A percentile compares a stretch with the other conserved stretches of the same genome.
phyloP scores from a whole-genome alignment of 768 basidiomycete genomes.

The Rhodotorula babjevae region DNA sequence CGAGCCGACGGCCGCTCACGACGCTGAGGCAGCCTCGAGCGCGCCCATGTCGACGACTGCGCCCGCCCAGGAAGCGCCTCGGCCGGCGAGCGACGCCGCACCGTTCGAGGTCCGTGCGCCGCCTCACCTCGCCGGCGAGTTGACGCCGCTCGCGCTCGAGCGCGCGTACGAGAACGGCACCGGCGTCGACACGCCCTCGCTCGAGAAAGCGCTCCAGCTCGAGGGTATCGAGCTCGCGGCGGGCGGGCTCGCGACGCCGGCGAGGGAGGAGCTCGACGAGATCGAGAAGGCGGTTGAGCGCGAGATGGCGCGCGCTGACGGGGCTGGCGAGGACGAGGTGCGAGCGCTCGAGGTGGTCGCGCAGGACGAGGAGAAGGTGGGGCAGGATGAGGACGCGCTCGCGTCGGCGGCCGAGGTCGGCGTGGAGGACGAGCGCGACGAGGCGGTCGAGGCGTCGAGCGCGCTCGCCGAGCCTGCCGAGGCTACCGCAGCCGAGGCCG shows the following conservation, averaged over 20 bases:
- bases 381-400: not conserved
- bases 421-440: not conserved
- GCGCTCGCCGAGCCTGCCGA: too few relatives aligned
- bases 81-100: not conserved
- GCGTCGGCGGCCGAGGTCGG: too few relatives aligned
- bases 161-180: not conserved
- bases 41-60: too few relatives aligned
- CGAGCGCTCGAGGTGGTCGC: too few relatives aligned
- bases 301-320: not conserved
- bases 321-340: too few relatives aligned
- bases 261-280: conserved; percentile 19
- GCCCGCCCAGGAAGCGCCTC: not conserved
- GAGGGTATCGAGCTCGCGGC: not conserved
- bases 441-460: too few relatives aligned
- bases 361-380: not conserved
- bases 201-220: conserved; percentile 4
- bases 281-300: conserved; percentile 1
- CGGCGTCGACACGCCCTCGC: not conserved
- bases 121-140: not conserved
- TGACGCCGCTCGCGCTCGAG: not conserved
- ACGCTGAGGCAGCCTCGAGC: not conserved
- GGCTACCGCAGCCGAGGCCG: too few relatives aligned
- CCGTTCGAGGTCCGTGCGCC: not conserved
- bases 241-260: not conserved
- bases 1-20: not conserved